Base-by-base conservation (phyloP, 441 rosid genomes). In the Euphorbia corollata region DNA sequence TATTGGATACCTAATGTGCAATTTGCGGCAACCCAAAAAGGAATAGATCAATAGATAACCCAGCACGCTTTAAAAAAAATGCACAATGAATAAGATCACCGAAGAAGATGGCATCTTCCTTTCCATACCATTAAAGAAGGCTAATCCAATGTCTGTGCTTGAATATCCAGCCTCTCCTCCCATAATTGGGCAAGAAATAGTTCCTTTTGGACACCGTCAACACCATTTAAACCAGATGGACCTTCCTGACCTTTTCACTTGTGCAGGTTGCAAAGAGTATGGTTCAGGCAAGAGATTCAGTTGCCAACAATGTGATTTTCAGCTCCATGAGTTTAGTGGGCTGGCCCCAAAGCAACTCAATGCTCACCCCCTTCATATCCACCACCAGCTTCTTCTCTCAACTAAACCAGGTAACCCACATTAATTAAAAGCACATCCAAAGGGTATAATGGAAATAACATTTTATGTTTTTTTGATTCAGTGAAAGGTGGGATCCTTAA, bases 251-350 rank as follows among this genome's bases (percentile, higher is more conserved):
- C 80, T 82, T 13, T 92, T 84, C 75, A 86, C 79, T 5, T 93
- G 98, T 71, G 68, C 80, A 0, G 91, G 90, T 15, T 93, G 98
- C 80, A 89, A 83, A 69, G 97, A 93, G 64, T 80, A 83, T 22
- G 98, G 98, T 38, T 81, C 97, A 2, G 96, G 97, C 45, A 81
- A 75, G 70, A 77, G 92, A 57, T 88, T 78, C 71, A 71, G 78
- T 13, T 93, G 98, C 77, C 82, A 58, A 53, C 78, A 51, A 9
- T 93, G 98, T 13, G 80, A 88, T 53, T 87, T 80, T 71, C 92
- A 86, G 82, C 75, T 93, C 9, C 98, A 93, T 64, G 92, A 85
- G 57, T 90, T 88, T 68, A 90, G 98, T 66, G 96, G 91, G 59
- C 61, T 83, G 68, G 92, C 92, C 58, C 90, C 97, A 71, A 76